These are phyloP conservation scores for Spergularia marina DNA, from an alignment of 148 eudicot genomes.

Conservation along the genomic window DNA sequence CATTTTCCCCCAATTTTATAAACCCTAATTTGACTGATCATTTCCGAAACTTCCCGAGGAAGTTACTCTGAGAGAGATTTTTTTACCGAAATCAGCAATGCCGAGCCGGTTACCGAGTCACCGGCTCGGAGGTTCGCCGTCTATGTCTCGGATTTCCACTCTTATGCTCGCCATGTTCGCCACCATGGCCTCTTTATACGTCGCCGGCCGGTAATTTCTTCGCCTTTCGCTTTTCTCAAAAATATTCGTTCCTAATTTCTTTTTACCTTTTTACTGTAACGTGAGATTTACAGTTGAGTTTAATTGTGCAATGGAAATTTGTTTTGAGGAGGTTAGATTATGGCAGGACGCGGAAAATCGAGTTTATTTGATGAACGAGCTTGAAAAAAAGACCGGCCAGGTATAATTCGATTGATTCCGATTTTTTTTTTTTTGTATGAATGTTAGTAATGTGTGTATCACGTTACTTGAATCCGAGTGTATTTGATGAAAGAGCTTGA, in stretches of 20 bases:
- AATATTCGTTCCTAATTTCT: neutral
- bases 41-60: neutral
- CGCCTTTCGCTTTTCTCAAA: neutral
- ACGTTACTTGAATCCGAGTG: no score
- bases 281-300: slow-evolving; percentile 1
- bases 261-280: neutral
- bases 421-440: neutral
- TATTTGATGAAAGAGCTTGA: neutral
- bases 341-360: slow-evolving; percentile 85
- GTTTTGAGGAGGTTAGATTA: slow-evolving; percentile 39
- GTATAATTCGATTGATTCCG: slow-evolving; percentile 26
- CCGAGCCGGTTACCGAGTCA: slow-evolving; percentile 48
- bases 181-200: slow-evolving; percentile 66
- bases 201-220: slow-evolving; percentile 55
- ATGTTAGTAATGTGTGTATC: neutral
- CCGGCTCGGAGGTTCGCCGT: slow-evolving; percentile 42
- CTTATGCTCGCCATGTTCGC: slow-evolving; percentile 71
- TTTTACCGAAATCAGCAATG: slow-evolving; percentile 33
- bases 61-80: no score
- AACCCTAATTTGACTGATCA: neutral
- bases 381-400: slow-evolving; percentile 68
- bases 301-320: neutral
- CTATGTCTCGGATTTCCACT: slow-evolving; percentile 44
- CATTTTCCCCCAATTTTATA: neutral
- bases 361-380: slow-evolving; percentile 61